A percentile compares a stretch with the other conserved stretches of the same genome.
phyloP scores from a whole-genome alignment of 495 filamentous ascomycete species.

The Elasticomyces elasticus region DNA sequence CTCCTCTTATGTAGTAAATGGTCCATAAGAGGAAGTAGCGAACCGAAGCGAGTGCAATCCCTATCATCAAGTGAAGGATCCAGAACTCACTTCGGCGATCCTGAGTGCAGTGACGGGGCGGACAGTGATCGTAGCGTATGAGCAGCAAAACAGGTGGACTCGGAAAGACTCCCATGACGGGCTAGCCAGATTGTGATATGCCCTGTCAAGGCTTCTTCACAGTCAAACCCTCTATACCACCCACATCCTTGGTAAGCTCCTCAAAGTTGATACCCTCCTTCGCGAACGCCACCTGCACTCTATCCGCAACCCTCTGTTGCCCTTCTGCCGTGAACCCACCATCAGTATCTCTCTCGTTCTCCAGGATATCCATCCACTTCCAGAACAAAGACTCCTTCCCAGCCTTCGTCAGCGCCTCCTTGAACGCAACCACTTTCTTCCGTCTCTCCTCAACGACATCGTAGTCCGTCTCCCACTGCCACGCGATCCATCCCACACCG shows the following conservation, averaged over 20 bases:
- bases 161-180: no score
- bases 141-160: no score
- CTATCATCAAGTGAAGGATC: no score
- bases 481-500: conserved; percentile 55
- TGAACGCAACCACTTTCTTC: conserved; percentile 54
- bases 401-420: conserved; percentile 56
- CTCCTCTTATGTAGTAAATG: no score
- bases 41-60: no score
- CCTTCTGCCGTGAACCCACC: conserved; percentile 62
- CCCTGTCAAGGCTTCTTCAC: conserved; percentile 10
- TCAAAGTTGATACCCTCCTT: conserved; percentile 65
- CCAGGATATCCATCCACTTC: conserved; percentile 74
- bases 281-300: conserved; percentile 63
- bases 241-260: conserved; percentile 59
- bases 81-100: no score
- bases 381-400: conserved; percentile 80
- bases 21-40: no score
- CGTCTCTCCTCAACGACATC: conserved; percentile 28
- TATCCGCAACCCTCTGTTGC: conserved; percentile 41
- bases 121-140: background rate
- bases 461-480: conserved; percentile 33
- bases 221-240: conserved; percentile 52
- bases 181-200: background rate
- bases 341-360: conserved; percentile 64
- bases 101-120: background rate